phyloP scores from a whole-genome alignment of 352 stramenopile genomes.

The Pythium rhizo-oryzae region DNA sequence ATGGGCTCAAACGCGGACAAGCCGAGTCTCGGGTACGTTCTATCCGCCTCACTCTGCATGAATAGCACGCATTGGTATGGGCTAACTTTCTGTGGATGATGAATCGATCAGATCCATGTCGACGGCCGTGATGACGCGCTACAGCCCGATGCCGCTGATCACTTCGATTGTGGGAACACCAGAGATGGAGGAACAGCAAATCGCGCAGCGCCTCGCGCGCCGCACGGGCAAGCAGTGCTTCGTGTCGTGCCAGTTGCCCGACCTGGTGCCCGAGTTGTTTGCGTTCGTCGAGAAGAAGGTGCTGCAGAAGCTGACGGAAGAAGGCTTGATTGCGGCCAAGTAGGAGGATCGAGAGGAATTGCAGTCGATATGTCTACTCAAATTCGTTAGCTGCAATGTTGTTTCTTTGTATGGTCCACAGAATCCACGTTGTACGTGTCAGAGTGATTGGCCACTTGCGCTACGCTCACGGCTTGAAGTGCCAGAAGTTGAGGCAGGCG shows the following conservation, averaged over 20 bases:
- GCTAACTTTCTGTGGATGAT: background rate
- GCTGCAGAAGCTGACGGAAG: constrained; percentile 47
- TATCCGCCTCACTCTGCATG: background rate
- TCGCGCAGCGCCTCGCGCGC: constrained; percentile 70
- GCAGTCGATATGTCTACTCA: constrained; percentile 16
- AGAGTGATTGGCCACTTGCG: background rate
- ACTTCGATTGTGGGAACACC: constrained; percentile 68
- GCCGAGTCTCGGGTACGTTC: constrained; percentile 38
- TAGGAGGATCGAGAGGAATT: background rate
- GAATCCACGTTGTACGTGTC: background rate
- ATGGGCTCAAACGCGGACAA: constrained; percentile 58
- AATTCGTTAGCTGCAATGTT: constrained; percentile 4
- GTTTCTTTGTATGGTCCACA: constrained; percentile 9
- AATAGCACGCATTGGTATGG: background rate
- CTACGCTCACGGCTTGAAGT: constrained; percentile 37
- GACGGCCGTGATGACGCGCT: constrained; percentile 74
- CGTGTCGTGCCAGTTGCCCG: constrained; percentile 78
- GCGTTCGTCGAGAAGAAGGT: constrained; percentile 74
- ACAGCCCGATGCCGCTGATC: constrained; percentile 80
- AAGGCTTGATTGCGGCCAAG: constrained; percentile 43
- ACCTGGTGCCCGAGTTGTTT: constrained; percentile 72
- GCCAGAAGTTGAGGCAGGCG: constrained; percentile 79
- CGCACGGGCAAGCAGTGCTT: constrained; percentile 76
- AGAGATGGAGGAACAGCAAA: constrained; percentile 82
- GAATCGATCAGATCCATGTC: constrained; percentile 58